Evolutionary conservation across 129 eudicot genomes (phyloP).

Genomic region (Escallonia rubra): DNA sequence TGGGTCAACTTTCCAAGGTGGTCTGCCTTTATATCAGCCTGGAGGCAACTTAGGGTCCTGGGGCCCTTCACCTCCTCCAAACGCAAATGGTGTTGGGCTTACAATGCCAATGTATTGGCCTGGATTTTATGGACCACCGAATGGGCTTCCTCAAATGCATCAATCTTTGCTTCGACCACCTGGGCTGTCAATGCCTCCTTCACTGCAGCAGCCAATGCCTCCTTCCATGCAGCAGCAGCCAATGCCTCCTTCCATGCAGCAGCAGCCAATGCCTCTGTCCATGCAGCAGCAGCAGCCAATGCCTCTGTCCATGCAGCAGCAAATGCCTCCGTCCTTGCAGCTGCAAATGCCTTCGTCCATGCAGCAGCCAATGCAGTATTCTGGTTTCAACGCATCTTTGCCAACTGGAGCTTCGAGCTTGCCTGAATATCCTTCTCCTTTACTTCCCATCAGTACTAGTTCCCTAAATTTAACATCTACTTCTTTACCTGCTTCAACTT

Average conservation of each 20-base stretch:
- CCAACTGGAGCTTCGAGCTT: conserved; percentile 45
- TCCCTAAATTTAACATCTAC: conserved; percentile 31
- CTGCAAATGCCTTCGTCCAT: conserved; percentile 52
- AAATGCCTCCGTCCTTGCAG: conserved; percentile 45
- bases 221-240: conserved; percentile 50
- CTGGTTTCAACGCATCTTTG: conserved; percentile 49
- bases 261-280: conserved; percentile 62
- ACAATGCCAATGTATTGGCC: conserved; percentile 97
- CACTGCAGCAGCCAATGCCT: conserved; percentile 68
- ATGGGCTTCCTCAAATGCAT: conserved; percentile 69
- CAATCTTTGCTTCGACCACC: conserved; percentile 62
- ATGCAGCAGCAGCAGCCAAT: conserved; percentile 48
- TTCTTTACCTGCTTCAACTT: conserved; percentile 37
- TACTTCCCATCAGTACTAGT: conserved; percentile 27
- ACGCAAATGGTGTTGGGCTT: conserved; percentile 52
- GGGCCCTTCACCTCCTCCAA: conserved; percentile 67
- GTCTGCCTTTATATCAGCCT: conserved; percentile 67
- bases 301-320: conserved; percentile 33
- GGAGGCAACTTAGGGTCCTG: conserved; percentile 69
- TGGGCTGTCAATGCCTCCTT: conserved; percentile 57
- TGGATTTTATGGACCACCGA: conserved; percentile 67
- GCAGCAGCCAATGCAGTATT: conserved; percentile 65
- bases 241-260: conserved; percentile 52
- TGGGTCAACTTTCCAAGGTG: conserved; percentile 63
- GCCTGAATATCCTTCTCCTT: conserved; percentile 47